Evolutionary conservation across 768 basidiomycete genomes (phyloP).

Genomic region (Lactifluus hygrophoroides): DNA sequence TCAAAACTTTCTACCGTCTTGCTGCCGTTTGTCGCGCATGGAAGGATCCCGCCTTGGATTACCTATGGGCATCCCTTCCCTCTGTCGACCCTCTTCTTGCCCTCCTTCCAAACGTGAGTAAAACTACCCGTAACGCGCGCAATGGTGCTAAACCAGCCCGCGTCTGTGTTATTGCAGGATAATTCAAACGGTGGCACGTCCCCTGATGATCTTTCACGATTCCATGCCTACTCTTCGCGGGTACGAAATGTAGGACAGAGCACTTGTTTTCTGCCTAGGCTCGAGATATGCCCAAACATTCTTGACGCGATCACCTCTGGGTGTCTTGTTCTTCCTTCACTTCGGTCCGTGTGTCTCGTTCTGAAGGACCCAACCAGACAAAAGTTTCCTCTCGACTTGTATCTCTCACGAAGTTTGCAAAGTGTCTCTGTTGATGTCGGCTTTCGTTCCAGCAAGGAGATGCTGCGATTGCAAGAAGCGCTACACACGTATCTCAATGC

Average conservation of each 20-base stretch:
- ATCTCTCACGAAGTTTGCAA: slow-evolving; percentile 13
- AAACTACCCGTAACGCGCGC: background rate
- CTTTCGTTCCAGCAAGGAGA: slow-evolving; percentile 8
- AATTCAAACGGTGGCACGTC: background rate
- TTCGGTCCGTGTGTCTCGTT: slow-evolving; percentile 9
- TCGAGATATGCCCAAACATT: background rate
- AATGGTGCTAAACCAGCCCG: background rate
- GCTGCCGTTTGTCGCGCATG: slow-evolving; percentile 20
- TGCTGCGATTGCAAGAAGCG: slow-evolving; percentile 1
- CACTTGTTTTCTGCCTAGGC: background rate
- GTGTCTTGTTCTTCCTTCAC: slow-evolving; percentile 11
- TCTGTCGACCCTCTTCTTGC: slow-evolving; percentile 19
- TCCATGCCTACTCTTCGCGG: slow-evolving; percentile 18
- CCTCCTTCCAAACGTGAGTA: slow-evolving; percentile 16
- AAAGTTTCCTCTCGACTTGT: slow-evolving; percentile 11
- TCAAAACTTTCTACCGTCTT: slow-evolving; percentile 15
- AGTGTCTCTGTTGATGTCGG: slow-evolving; percentile 14
- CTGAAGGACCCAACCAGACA: slow-evolving; percentile 13
- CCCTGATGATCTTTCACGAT: slow-evolving; percentile 3
- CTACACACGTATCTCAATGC: slow-evolving; percentile 13
- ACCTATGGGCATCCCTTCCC: slow-evolving; percentile 16
- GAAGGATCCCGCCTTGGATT: slow-evolving; percentile 21
- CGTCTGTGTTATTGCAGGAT: background rate
- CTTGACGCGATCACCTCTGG: background rate
- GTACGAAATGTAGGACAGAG: slow-evolving; percentile 17